Percentiles rank a stretch among this genome's conserved stretches.
Evolutionary conservation across 1,139 yeast genomes (phyloP).

Genomic region (Candida mesenterica): DNA sequence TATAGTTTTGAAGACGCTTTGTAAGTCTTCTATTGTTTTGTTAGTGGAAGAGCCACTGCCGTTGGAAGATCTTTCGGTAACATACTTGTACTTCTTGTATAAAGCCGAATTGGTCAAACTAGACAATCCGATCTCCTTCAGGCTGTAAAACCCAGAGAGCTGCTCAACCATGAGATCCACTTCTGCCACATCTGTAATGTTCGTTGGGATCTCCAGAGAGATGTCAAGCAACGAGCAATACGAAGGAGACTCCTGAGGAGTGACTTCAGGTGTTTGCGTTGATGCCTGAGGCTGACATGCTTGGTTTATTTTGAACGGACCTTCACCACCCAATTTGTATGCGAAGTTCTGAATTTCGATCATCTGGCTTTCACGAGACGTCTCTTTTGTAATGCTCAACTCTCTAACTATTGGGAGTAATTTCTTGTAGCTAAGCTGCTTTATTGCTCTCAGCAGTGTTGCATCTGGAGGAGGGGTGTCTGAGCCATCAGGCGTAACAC

Average conservation of each 20-base stretch:
- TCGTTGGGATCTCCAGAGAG: constrained; percentile 21
- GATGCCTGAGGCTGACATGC: no score
- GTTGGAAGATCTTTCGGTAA: neutral
- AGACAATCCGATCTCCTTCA: constrained; percentile 22
- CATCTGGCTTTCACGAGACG: neutral
- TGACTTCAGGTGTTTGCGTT: constrained; percentile 7
- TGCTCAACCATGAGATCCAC: constrained; percentile 53
- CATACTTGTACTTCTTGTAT: constrained; percentile 7
- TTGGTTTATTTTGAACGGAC: constrained; percentile 14
- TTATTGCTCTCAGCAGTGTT: neutral
- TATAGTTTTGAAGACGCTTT: constrained; percentile 7
- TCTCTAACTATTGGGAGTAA: neutral
- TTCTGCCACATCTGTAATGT: constrained; percentile 36
- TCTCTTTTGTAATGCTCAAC: neutral
- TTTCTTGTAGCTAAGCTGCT: neutral
- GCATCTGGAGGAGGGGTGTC: neutral
- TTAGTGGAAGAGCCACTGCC: neutral
- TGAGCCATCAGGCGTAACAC: neutral
- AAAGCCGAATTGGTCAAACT: constrained; percentile 12
- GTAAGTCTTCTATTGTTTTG: constrained; percentile 14
- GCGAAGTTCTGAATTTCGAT: constrained; percentile 30
- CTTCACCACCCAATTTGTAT: constrained; percentile 26
- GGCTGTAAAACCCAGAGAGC: constrained; percentile 33
- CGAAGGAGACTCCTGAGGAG: constrained; percentile 4
- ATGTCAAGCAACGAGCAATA: constrained; percentile 28